Evolutionary conservation across 306 rosid genomes (phyloP), one percentile per base, ranked within the genome.

Genomic region (Trifolium pratense): DNA sequence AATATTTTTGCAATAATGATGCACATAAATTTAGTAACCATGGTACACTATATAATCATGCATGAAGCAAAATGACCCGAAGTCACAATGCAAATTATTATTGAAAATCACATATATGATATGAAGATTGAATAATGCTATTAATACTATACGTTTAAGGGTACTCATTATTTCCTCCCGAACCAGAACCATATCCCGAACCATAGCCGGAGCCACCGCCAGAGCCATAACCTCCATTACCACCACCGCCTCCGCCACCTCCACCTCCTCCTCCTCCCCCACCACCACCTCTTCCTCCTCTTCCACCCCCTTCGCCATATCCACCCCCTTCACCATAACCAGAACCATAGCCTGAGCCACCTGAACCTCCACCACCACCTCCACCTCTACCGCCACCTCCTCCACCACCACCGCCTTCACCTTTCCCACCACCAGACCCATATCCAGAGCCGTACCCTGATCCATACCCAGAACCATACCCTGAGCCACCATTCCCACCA

Each of bases 151-250:
- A 23, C 5, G 46, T 13, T 88, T 74, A 86, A 39, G 89, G 95
- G 61, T 4, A 20, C 0, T 32, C 84, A 17, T 75, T 70, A 51
- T 58, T 73, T 63, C 82, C 80, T 6, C 80, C 84, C 42, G 76
- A 73, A 20, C 92, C 95, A 1, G 83, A 82, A 0, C 91, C 91
- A 26, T 60, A 86, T 6, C 92, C 89, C 4, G 68, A 71, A 15
- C 96, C 96, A 70, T 68, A 61, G 0, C 91, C 88, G 2, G 79
- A 86, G 6, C 93, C 90, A 11, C 82, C 62, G 2, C 88, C 89
- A 11, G 25, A 55, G 15, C 90, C 93, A 6, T 59, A 80, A 5
- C 89, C 86, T 12, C 81, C 86, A 5, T 56, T 75, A 1, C 78
- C 65, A 0, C 81, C 69, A 0, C 87, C 74, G 0, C 88, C 86